phyloP scores from a whole-genome alignment of 2,329 filamentous ascomycete genomes.

The Aureobasidium sp. region DNA sequence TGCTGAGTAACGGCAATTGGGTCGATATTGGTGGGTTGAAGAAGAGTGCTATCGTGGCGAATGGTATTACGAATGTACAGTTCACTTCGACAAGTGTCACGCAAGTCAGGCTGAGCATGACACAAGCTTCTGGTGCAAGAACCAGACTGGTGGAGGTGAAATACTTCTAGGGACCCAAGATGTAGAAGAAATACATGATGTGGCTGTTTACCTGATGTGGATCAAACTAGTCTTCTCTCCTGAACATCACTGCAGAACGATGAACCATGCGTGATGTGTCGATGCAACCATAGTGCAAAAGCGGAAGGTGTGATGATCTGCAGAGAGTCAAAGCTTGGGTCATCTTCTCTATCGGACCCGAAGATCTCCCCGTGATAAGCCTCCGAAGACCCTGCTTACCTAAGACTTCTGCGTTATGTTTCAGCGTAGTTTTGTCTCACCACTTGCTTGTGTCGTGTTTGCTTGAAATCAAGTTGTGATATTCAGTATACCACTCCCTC shows the following conservation, averaged over 20 bases:
- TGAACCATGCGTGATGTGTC: no score
- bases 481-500: not conserved
- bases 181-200: not conserved
- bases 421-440: slow-evolving; percentile 1
- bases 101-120: slow-evolving; percentile 29
- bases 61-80: slow-evolving; percentile 31
- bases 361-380: not conserved
- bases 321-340: no score
- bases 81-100: slow-evolving; percentile 26
- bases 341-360: not conserved
- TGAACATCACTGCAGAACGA: not conserved
- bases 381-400: not conserved
- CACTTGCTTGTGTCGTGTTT: not conserved
- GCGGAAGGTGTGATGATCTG: no score
- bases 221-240: not conserved
- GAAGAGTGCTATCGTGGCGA: slow-evolving; percentile 26
- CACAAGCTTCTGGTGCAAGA: slow-evolving; percentile 26
- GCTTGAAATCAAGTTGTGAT: not conserved
- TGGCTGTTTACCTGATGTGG: not conserved
- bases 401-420: not conserved
- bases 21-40: slow-evolving; percentile 22
- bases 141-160: slow-evolving; percentile 35
- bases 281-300: no score
- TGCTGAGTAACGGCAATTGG: slow-evolving; percentile 24
- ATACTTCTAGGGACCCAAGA: slow-evolving; percentile 20